Base-by-base conservation (phyloP, 2,329 filamentous ascomycete genomes). In the Capronia americana region DNA sequence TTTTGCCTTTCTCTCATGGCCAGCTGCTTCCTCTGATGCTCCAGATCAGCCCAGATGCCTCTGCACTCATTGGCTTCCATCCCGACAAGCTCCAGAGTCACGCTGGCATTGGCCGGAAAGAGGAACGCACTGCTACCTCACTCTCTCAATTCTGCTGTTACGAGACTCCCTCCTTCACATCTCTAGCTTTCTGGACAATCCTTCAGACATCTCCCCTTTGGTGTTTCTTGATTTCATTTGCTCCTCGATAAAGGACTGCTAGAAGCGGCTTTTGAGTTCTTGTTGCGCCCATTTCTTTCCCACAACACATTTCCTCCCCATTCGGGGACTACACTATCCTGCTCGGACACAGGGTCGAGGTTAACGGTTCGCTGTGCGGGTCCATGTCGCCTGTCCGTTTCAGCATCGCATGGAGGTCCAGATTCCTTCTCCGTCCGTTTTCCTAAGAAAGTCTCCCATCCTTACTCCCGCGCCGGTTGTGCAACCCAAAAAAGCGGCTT, bases 351-450 rank as follows among this genome's bases (percentile, higher is more conserved):
- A 46, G 23, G 50, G 44, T 24, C 51, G 30, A 20, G 53, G 17
- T 61, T 50, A 57, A 51, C 20, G 48, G 10, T 51, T 26, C 10
- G 14, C 14, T 26, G 48, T 23, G 20, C 20, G 20, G 61, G 66
- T 67, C 64, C 61, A 69, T 69, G 67, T 65, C 67, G 59, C 57
- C 54, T 63, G 38, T 61, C 53, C 46, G n/a, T 38, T 10, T 23
- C 60, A 28, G 44, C 65, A 64, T 65, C 67, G 76, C 75, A 85
- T 85, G 83, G 87, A 88, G 79, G 85, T 87, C 77, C 84, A 82
- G 74, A 87, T 88, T 70, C 85, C 86, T 67, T 86, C 85, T 59
- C 85, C 86, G 62, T 84, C 85, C 68, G 82, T 83, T 61, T 76
- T 86, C 84, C 74, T 81, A 83, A 66, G 75, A 76, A 73, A 78